Conservation (phyloP, 2,329 filamentous ascomycete genomes). For the Claviceps humidiphila region DNA sequence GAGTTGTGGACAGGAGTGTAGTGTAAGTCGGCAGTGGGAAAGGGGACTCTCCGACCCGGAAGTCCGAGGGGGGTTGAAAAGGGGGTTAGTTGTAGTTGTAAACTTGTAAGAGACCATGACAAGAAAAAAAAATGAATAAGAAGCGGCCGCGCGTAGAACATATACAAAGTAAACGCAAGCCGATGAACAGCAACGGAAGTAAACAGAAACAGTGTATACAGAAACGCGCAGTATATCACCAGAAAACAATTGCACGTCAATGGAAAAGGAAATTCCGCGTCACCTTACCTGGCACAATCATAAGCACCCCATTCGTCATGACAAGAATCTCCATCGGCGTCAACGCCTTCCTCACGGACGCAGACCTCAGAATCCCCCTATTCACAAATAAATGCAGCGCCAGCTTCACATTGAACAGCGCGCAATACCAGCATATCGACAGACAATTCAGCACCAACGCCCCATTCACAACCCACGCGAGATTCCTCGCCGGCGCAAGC, state of each 20-base stretch:
- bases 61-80: too few relatives aligned
- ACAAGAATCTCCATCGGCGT: conserved; percentile 41
- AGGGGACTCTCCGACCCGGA: too few relatives aligned
- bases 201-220: too few relatives aligned
- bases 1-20: too few relatives aligned
- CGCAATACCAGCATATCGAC: conserved; percentile 40
- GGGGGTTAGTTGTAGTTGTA: too few relatives aligned
- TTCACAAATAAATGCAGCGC: conserved; percentile 33
- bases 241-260: not conserved
- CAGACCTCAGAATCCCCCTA: conserved; percentile 30
- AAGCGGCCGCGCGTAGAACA: too few relatives aligned
- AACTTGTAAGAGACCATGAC: too few relatives aligned
- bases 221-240: too few relatives aligned
- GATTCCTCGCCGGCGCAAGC: conserved; percentile 10
- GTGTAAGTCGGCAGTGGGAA: too few relatives aligned
- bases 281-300: conserved; percentile 39
- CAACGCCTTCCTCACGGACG: conserved; percentile 17
- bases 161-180: too few relatives aligned
- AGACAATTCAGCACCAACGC: conserved; percentile 26
- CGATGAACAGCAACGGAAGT: too few relatives aligned
- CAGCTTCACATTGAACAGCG: conserved; percentile 40
- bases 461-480: conserved; percentile 25
- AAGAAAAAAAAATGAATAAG: too few relatives aligned
- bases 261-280: not conserved
- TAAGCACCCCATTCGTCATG: conserved; percentile 42